Base-by-base conservation (phyloP, 2,329 filamentous ascomycete species). In the Calycina herbarum region DNA sequence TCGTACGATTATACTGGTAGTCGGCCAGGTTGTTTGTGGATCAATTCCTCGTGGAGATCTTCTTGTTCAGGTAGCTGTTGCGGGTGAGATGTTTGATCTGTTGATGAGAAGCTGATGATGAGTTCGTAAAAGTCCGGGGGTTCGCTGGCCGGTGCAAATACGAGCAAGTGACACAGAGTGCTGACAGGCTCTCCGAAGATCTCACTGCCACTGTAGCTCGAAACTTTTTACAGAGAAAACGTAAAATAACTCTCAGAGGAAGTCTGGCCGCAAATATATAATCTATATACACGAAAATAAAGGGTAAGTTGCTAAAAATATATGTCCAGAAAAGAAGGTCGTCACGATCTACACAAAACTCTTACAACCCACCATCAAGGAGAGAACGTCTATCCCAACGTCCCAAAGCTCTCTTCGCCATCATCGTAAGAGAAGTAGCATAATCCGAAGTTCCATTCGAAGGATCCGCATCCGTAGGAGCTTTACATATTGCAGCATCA, bases 381-480 rank as follows among this genome's bases (percentile, higher is more conserved):
- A 24, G 11, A 42, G 20, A 59, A 4, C 57, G 31, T 27, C 57
- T 59, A 59, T 59, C 57, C 15, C n/a, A 35, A 4, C 57, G 31
- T 24, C 57, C 57, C 59, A 61, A 33, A 29, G 27, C 56, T 40
- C 64, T 58, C 59, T 66, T 66, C 2, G 27, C 48, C 65, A 67
- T 67, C 40, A 61, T 61, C 20, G 27, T 42, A n/a, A 65, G 13
- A 38, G 45, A 51, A 31, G 38, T 56, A 33, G 48, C 54, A 58
- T 78, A 81, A 54, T 81, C 78, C 29, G 75, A 77, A 0, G 79
- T 81, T 1, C 80, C 80, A 15, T 78, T 69, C 17, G 67, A 69
- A 0, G 79, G 80, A 65, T 82, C 80, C 3, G 77, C 76, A 67
- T 82, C 80, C n/a, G 68, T 70, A 1, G 78, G 68, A 57, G 74